Evolutionary conservation across 1,139 yeast genomes (phyloP), one percentile per base, ranked within the genome.

Genomic region (Chernovozyma sophiae-reginae): DNA sequence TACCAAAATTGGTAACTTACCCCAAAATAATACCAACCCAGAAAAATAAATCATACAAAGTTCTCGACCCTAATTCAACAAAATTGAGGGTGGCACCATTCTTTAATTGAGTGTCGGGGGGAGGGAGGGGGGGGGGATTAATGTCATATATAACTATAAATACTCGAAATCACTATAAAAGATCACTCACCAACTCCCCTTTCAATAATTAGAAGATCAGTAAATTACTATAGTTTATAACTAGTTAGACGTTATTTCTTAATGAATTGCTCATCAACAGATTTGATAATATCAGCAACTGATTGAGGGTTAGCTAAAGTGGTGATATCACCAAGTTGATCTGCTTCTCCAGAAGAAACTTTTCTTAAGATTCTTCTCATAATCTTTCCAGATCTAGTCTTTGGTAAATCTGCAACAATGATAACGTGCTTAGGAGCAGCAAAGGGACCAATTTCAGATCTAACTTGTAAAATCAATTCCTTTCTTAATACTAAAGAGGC

Each of bases 321-420:
- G 44, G 95, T 74, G 57, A 86, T 76, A 62, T 92, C 98, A 51
- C 98, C 98, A 53, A 92, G 74, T 62, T 86, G 89, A 52, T 87
- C 96, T 46, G 86, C 92, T 69, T 92, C 97, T 52, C 85, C 78
- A 37, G 92, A 77, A 33, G 92, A 81, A 44, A 92, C 73, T 74
- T 92, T 92, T 72, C 98, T 83, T 67, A 92, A 77, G 52, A 92
- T 86, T 73, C 98, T 86, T 76, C 98, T 85, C 96, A 92, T 90
- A 62, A 92, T 90, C 77, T 92, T 92, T 55, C 98, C 98, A 23
- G 96, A 87, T 71, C 98, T 80, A 25, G 98, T 92, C 78, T 89
- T 90, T 64, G 98, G 98, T 63, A 92, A 78, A 58, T 92, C 98
- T 42, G 75, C 77, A 39, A 92, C 96, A 45, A 89, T 71, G 45